phyloP scores from a whole-genome alignment of 1,284 basidiomycete species.

The Trichosporon inkin region DNA sequence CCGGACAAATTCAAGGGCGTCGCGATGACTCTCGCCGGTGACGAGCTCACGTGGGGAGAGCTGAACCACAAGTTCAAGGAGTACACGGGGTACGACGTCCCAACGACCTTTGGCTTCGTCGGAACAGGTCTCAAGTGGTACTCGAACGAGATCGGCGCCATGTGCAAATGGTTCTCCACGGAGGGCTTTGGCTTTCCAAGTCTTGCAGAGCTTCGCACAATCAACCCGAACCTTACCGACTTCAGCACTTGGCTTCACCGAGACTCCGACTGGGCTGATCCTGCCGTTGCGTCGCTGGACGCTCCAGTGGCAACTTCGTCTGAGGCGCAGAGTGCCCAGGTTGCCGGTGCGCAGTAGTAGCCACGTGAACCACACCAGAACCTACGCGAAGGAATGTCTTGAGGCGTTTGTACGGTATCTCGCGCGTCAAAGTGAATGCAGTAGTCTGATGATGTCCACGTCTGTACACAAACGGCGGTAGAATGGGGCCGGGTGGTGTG shows the following conservation, averaged over 20 bases:
- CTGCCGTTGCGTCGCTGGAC: background rate
- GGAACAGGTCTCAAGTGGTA: background rate
- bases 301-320: too few relatives aligned
- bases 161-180: constrained; percentile 19
- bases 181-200: constrained; percentile 13
- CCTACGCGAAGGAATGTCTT: too few relatives aligned
- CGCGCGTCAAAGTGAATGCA: too few relatives aligned
- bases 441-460: too few relatives aligned
- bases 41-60: constrained; percentile 24
- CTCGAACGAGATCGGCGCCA: constrained; percentile 12
- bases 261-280: background rate
- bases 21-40: constrained; percentile 28
- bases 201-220: too few relatives aligned
- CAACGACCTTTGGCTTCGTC: constrained; percentile 23
- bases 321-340: background rate
- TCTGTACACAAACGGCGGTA: too few relatives aligned
- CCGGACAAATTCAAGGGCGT: constrained; percentile 11
- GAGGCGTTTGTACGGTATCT: too few relatives aligned
- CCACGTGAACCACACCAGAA: too few relatives aligned
- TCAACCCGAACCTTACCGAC: constrained; percentile 9
- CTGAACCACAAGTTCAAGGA: constrained; percentile 19
- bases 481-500: too few relatives aligned
- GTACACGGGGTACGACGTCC: constrained; percentile 21
- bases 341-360: background rate
- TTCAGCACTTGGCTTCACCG: constrained; percentile 15